phyloP scores from a whole-genome alignment of 225 moss, liverwort and hornwort genomes.

The Antitrichia curtipendula region DNA sequence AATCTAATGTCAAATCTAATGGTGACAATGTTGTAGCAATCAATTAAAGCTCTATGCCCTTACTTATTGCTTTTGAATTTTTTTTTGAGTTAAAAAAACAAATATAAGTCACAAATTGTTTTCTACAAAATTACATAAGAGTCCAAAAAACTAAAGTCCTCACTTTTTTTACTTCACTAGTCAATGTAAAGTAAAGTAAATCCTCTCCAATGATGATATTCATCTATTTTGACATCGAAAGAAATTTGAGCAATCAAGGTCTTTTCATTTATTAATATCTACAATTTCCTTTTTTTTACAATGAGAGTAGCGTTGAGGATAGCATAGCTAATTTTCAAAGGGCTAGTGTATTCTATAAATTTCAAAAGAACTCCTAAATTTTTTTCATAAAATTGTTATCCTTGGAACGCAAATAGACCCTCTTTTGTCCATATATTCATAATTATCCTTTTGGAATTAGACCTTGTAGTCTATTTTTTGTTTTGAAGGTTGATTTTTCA shows the following conservation, averaged over 20 bases:
- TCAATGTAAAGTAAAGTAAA: neutral
- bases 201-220: neutral
- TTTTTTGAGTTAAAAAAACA: neutral
- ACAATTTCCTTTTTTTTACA: neutral
- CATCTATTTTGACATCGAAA: neutral
- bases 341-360: no score
- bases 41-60: neutral
- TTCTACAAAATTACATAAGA: no score
- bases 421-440: neutral
- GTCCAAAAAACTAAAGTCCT: neutral
- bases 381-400: neutral
- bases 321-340: no score
- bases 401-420: rapidly evolving
- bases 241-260: neutral
- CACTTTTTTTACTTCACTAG: neutral
- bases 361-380: no score
- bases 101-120: neutral
- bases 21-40: neutral
- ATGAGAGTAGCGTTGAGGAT: no score
- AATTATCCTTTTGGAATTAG: neutral
- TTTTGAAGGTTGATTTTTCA: neutral
- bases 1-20: neutral
- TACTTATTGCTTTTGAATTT: neutral
- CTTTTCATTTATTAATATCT: neutral
- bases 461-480: neutral